Base-by-base conservation (phyloP, 495 filamentous ascomycete species). In the Rusavskia elegans region DNA sequence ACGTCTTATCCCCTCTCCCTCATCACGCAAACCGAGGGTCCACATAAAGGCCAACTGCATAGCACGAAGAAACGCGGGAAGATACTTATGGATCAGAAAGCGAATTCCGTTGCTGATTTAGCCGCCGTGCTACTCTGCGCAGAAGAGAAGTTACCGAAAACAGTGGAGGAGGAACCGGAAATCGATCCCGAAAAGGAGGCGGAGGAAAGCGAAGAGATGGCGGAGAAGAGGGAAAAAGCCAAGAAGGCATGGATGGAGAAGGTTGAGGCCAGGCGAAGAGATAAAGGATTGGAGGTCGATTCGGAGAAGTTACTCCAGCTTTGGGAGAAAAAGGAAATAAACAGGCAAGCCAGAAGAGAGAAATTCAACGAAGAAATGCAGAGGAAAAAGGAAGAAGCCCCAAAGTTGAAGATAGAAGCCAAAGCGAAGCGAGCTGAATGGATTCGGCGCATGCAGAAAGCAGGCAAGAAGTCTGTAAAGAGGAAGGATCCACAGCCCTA, bases 101-200 rank as follows among this genome's bases (percentile, higher is more conserved):
- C 84, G n/a, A 94, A 89, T 62, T 75, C 72, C 11, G 72, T 95
- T 19, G 92, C 92, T 27, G 92, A 98, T 65, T 67, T 97, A 23
- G 86, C 92, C 1, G 80, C 79, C 23, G 83, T 93, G 10, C 68
- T 97, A 35, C 13, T 35, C 32, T 7, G 32, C 32, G 32, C 32
- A 1, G 32, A 35, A 35, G 32, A 35, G 2, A 35, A 35, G 13
- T 35, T 35, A 35, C 25, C 25, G 32, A 35, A 35, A 13, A 10
- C 2, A 27, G 7, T 6, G 25, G 2, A 27, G 3, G 10, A 35
- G 32, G 9, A 35, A 2, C 32, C 32, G 7, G 32, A 35, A 35
- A 10, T 14, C 13, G 32, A 35, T 35, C 32, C 32, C 13, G 32
- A 35, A 35, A 35, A 14, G 45, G 63, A 39, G 36, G 51, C 52